Evolutionary conservation across 2,329 filamentous ascomycete species (phyloP).

Genomic region (Venturia pyrina): DNA sequence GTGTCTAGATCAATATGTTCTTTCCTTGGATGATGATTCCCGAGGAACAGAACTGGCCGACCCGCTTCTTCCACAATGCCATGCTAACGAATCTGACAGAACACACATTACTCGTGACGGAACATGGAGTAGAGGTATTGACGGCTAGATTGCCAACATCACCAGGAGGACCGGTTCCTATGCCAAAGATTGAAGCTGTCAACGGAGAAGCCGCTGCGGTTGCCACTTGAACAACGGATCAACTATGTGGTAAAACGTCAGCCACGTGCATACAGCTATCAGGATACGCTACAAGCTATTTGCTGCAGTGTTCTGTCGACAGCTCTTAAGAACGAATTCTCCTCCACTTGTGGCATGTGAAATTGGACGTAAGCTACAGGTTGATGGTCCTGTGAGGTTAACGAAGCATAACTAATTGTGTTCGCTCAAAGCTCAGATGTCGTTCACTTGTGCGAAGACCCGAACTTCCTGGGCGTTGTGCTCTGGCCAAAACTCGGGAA

Average conservation of each 20-base stretch:
- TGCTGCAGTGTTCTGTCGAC: not conserved
- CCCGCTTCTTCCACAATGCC: not conserved
- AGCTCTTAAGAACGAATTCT: not conserved
- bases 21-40: not conserved
- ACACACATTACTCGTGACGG: slow-evolving; percentile 75
- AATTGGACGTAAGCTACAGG: not conserved
- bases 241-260: slow-evolving; percentile 16
- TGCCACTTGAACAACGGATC: not conserved
- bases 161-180: slow-evolving; percentile 61
- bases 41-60: not conserved
- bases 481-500: not conserved
- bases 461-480: not conserved
- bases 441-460: not conserved
- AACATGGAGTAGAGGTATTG: slow-evolving; percentile 70
- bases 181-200: slow-evolving; percentile 32
- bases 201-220: not conserved
- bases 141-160: slow-evolving; percentile 65
- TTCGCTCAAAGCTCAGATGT: no score
- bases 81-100: slow-evolving; percentile 36
- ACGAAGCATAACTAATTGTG: not conserved
- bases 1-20: no score
- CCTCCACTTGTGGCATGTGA: not conserved
- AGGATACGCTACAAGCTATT: not conserved
- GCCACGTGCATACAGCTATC: not conserved
- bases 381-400: not conserved